Percentiles rank a stretch among this genome's conserved stretches.
These are phyloP conservation scores for Zygosaccharomyces pseudorouxii DNA, from an alignment of 805 yeast genomes.

Conservation along the genomic window DNA sequence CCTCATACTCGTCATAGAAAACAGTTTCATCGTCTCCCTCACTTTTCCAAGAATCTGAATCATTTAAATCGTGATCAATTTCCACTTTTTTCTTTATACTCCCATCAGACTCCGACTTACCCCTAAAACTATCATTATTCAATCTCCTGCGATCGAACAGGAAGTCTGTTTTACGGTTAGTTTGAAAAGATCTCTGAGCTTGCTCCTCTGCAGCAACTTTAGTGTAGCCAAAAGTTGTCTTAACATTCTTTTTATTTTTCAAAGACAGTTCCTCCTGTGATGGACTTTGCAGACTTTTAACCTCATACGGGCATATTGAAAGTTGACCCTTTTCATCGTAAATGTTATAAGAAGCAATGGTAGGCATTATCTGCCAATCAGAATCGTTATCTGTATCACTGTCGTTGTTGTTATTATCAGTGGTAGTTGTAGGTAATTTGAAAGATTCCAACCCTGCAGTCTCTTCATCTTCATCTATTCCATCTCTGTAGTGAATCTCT, in stretches of 20 bases:
- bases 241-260: constrained; percentile 6
- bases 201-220: constrained; percentile 85
- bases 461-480: neutral
- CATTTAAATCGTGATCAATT: constrained; percentile 22
- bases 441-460: constrained; percentile 1
- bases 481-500: constrained; percentile 4
- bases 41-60: constrained; percentile 19
- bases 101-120: constrained; percentile 15
- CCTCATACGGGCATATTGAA: constrained; percentile 38
- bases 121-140: constrained; percentile 15
- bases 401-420: neutral
- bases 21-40: constrained; percentile 34
- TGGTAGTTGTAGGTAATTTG: neutral
- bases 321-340: constrained; percentile 77
- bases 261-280: constrained; percentile 20
- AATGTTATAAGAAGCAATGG: constrained; percentile 69
- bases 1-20: constrained; percentile 38
- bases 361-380: constrained; percentile 85
- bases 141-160: constrained; percentile 41
- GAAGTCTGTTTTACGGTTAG: constrained; percentile 54
- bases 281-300: constrained; percentile 2
- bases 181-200: constrained; percentile 58
- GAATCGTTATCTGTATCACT: constrained; percentile 33
- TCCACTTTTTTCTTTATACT: constrained; percentile 24
- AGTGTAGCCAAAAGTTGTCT: constrained; percentile 64